Evolutionary conservation across 148 eudicot species (phyloP), one percentile per base, ranked within the genome.

Genomic region (Rhododendron molle): DNA sequence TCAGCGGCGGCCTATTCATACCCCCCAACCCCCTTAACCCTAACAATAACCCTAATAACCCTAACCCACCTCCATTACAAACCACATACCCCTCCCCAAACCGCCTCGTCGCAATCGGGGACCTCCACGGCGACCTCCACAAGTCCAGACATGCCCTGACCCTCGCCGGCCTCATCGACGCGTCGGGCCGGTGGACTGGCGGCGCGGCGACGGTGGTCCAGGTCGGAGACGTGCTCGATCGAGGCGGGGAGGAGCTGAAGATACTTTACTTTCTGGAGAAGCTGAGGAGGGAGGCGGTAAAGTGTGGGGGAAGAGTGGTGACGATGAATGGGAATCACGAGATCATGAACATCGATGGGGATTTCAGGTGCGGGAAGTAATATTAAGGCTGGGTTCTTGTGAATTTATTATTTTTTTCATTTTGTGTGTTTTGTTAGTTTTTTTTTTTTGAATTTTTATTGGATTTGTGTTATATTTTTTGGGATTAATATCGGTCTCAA

Each of bases 261-360:
- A 88, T 93, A 12, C 84, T 95, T 6, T 96, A 96, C 78, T 94
- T 91, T 52, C 89, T 96, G 13, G 98, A 96, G 87, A 94, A 86
- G 60, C 52, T 95, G 81, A 91, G 89, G 86, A 89, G 99, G 0
- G 91, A 96, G 85, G 99, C 99, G 5, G 85, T 67, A 7, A 88
- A 30, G 21, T 79, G 71, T 12, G 97, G 97, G 2, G 99, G 99
- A 8, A 81, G 34, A 18, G 28, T 96, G 10, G 89, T 95, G 15
- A 95, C 97, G 1, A 95, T 96, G 98, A 94, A 96, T 34, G 98
- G 99, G 3, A 96, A 96, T 76, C 99, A 96, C 47, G 99, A 96
- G 87, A 95, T 96, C 52, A 92, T 96, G 98, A 96, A 96, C 47
- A 86, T 96, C 0, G 92, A 54, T 1, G 60, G 60, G 21, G 60